phyloP scores from a whole-genome alignment of 2,329 filamentous ascomycete species.

The Aspergillus phoenicis region DNA sequence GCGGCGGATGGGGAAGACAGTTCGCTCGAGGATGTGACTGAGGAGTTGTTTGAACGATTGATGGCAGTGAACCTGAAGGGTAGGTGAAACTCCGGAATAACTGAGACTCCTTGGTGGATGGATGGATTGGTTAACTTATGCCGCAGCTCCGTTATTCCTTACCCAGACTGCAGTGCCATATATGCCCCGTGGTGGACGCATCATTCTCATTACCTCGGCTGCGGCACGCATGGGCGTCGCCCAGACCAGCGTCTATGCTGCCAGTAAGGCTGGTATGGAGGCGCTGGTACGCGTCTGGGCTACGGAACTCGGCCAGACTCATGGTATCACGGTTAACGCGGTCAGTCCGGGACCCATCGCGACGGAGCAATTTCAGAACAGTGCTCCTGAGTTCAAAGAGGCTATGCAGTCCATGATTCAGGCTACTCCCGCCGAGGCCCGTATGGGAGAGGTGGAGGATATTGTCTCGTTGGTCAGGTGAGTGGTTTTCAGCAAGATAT shows the following conservation, averaged over 20 bases:
- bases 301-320: slow-evolving; percentile 7
- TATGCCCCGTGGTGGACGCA: no score
- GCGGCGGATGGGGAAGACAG: no score
- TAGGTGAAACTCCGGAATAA: no score
- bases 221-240: neutral
- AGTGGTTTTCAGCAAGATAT: neutral
- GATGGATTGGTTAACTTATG: no score
- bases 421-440: neutral
- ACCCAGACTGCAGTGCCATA: no score
- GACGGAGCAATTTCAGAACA: neutral
- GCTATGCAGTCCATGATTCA: neutral
- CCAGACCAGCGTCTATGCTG: neutral
- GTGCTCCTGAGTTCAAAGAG: neutral
- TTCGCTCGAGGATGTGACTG: no score
- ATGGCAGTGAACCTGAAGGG: no score
- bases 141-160: no score
- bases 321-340: slow-evolving; percentile 8
- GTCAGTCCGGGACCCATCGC: slow-evolving; percentile 10
- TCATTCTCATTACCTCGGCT: no score
- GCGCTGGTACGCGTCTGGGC: slow-evolving; percentile 2
- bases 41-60: no score
- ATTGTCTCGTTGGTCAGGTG: neutral
- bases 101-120: no score
- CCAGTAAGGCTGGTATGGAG: neutral
- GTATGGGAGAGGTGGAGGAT: neutral